Evolutionary conservation across 306 rosid genomes (phyloP).

Genomic region (Corylus heterophylla): DNA sequence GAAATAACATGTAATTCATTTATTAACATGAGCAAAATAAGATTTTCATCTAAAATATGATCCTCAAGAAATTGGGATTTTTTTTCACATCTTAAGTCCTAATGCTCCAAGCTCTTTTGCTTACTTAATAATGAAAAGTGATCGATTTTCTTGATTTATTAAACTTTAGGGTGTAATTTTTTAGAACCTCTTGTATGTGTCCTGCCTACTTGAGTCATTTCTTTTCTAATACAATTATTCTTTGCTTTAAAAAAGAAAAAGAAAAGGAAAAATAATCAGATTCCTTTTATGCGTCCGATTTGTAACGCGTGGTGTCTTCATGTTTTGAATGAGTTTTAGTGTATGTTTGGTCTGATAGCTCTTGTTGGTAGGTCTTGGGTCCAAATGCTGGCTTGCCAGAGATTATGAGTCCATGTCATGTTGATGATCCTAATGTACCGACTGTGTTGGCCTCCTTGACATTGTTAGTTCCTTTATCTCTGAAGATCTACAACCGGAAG

Average conservation of each 20-base stretch:
- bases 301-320: neutral
- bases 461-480: too few relatives aligned
- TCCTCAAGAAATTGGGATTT: neutral
- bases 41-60: constrained; percentile 1
- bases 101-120: neutral
- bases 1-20: neutral
- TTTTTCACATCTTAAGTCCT: neutral
- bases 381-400: too few relatives aligned
- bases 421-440: too few relatives aligned
- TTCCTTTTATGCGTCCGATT: neutral
- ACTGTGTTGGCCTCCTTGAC: too few relatives aligned
- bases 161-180: neutral
- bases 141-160: neutral
- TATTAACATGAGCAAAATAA: constrained; percentile 12
- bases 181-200: neutral
- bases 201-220: neutral
- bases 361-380: too few relatives aligned
- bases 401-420: too few relatives aligned
- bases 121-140: neutral
- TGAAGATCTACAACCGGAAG: too few relatives aligned
- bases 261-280: neutral
- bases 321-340: neutral
- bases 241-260: neutral
- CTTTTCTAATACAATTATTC: neutral
- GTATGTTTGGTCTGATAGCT: neutral